Conservation (phyloP, 2,329 filamentous ascomycete genomes). For the Chrysoporthe austroafricana region DNA sequence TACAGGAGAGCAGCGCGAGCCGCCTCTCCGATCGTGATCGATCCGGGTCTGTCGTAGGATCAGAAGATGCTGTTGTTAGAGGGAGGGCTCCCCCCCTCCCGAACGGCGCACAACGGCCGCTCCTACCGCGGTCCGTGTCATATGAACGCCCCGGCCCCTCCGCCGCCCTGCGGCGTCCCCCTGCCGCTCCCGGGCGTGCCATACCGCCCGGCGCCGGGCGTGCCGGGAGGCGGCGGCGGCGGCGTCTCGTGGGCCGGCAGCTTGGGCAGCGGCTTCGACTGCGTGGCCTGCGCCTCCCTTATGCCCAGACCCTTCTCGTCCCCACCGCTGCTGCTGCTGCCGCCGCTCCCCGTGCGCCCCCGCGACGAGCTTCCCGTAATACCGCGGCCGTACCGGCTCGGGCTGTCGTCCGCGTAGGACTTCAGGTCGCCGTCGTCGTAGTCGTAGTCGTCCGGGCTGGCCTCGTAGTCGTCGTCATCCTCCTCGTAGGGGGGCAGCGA, state of each 20-base stretch:
- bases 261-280: constrained; percentile 31
- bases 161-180: constrained; percentile 15
- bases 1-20: constrained; percentile 9
- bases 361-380: constrained; percentile 45
- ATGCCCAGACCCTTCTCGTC: constrained; percentile 33
- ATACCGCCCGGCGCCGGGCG: background rate
- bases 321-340: constrained; percentile 32
- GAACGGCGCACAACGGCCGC: background rate
- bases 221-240: background rate
- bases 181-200: constrained; percentile 15
- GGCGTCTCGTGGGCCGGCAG: constrained; percentile 20
- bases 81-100: no score
- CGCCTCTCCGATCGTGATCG: background rate
- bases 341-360: constrained; percentile 31
- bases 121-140: background rate
- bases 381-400: constrained; percentile 45
- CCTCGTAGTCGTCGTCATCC: constrained; percentile 39
- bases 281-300: constrained; percentile 28
- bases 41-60: background rate
- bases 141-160: constrained; percentile 2
- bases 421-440: constrained; percentile 37
- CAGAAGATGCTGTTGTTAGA: background rate
- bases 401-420: constrained; percentile 38
- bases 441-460: constrained; percentile 29
- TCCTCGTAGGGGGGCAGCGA: constrained; percentile 42